These are phyloP conservation scores for Gigaspora rosea DNA, from an alignment of 192 early-diverging fungal species.

Conservation along the genomic window DNA sequence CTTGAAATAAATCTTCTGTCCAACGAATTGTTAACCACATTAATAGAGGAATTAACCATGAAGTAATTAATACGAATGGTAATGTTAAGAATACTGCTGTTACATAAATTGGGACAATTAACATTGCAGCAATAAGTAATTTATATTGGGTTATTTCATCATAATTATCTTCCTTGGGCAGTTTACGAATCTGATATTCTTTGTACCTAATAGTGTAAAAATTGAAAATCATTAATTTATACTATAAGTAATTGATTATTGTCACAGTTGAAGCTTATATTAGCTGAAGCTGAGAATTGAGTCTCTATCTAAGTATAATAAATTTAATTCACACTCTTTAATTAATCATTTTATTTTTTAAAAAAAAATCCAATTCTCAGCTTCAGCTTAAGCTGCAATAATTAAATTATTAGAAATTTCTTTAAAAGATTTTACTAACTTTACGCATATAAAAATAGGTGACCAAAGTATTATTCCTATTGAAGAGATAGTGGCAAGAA, in stretches of 20 bases:
- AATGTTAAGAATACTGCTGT: slow-evolving; percentile 39
- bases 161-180: slow-evolving; percentile 42
- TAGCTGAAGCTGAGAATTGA: too few species aligned
- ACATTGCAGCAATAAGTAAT: slow-evolving; percentile 42
- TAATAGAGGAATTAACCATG: slow-evolving; percentile 36
- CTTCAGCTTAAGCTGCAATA: too few species aligned
- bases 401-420: not conserved
- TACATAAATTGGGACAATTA: slow-evolving; percentile 41
- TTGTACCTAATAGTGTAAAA: slow-evolving; percentile 32
- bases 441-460: slow-evolving; percentile 42
- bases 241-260: too few species aligned
- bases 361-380: too few species aligned
- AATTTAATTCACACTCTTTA: too few species aligned
- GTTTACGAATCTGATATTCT: slow-evolving; percentile 41
- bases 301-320: too few species aligned
- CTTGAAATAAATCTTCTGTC: slow-evolving; percentile 44
- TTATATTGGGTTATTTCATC: slow-evolving; percentile 51
- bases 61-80: slow-evolving; percentile 37
- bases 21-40: slow-evolving; percentile 51
- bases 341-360: too few species aligned
- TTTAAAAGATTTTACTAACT: slow-evolving; percentile 17
- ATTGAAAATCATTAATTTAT: not conserved
- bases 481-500: slow-evolving; percentile 37
- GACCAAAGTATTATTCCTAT: slow-evolving; percentile 41
- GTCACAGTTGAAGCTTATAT: too few species aligned